Evolutionary conservation across 495 filamentous ascomycete genomes (phyloP).

Genomic region (Parachaetomium inaequale): DNA sequence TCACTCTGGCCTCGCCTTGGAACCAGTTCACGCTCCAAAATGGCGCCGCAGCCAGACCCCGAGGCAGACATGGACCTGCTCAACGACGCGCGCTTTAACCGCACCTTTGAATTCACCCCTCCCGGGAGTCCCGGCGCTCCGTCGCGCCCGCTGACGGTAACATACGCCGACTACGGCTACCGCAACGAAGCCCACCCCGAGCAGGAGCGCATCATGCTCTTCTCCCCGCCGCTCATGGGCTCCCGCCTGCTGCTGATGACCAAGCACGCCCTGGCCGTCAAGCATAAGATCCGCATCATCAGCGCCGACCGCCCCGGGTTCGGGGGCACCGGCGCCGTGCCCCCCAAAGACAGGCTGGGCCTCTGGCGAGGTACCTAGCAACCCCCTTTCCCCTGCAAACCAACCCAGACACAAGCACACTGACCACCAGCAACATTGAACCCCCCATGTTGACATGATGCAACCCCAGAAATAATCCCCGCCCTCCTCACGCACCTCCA

Average conservation of each 20-base stretch:
- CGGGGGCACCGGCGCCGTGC: neutral
- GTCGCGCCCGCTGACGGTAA: neutral
- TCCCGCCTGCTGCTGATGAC: neutral
- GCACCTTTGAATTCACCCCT: neutral
- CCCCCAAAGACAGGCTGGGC: neutral
- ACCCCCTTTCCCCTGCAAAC: neutral
- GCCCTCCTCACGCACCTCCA: neutral
- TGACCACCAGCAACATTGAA: neutral
- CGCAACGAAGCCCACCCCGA: neutral
- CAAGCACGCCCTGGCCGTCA: neutral
- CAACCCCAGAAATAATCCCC: neutral
- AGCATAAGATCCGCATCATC: neutral
- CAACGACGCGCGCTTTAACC: neutral
- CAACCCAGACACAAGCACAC: too few relatives aligned
- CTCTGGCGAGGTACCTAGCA: neutral
- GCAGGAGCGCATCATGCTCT: neutral
- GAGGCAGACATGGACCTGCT: neutral
- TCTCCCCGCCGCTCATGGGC: neutral
- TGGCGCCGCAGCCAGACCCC: too few relatives aligned
- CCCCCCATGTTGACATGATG: neutral
- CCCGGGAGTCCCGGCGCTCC: too few relatives aligned
- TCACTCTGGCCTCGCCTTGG: too few relatives aligned
- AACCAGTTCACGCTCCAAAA: too few relatives aligned
- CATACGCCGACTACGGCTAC: constrained; percentile 1
- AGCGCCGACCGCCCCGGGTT: neutral